A percentile compares a stretch with the other conserved stretches of the same genome.
Evolutionary conservation across 2,329 filamentous ascomycete genomes (phyloP).

Genomic region (Fusarium sp.): DNA sequence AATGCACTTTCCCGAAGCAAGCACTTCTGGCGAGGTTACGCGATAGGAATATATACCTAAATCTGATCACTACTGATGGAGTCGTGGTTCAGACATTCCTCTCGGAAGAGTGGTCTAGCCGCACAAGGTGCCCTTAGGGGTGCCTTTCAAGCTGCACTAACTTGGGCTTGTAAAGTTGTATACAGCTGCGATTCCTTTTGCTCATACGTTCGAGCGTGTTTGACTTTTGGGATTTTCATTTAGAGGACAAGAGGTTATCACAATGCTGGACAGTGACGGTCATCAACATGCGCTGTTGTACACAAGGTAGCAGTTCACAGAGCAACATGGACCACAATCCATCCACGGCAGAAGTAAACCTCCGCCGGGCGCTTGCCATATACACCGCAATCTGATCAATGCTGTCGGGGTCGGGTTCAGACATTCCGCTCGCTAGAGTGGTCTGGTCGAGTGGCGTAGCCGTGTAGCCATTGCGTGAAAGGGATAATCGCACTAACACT

Average conservation of each 20-base stretch:
- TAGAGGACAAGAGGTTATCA: fast-evolving
- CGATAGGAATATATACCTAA: background rate
- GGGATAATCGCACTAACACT: background rate
- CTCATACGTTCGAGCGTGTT: background rate
- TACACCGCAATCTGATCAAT: background rate
- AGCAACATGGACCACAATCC: background rate
- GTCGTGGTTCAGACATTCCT: background rate
- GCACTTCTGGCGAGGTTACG: too few relatives aligned
- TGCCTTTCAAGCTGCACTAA: background rate
- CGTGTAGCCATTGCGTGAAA: background rate
- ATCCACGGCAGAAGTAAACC: background rate
- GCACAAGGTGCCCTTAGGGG: background rate
- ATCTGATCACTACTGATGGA: background rate
- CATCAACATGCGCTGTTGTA: background rate
- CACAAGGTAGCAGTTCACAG: fast-evolving
- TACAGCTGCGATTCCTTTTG: background rate
- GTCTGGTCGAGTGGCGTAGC: background rate
- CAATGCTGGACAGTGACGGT: background rate
- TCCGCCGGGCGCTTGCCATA: fast-evolving
- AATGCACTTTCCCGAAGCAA: too few relatives aligned
- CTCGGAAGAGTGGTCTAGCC: background rate
- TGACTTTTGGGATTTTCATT: background rate
- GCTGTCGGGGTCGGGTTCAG: background rate
- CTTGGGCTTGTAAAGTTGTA: background rate
- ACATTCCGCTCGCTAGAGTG: background rate